Base-by-base conservation (phyloP, 169 alveolate species). In the Eimeria mitis region DNA sequence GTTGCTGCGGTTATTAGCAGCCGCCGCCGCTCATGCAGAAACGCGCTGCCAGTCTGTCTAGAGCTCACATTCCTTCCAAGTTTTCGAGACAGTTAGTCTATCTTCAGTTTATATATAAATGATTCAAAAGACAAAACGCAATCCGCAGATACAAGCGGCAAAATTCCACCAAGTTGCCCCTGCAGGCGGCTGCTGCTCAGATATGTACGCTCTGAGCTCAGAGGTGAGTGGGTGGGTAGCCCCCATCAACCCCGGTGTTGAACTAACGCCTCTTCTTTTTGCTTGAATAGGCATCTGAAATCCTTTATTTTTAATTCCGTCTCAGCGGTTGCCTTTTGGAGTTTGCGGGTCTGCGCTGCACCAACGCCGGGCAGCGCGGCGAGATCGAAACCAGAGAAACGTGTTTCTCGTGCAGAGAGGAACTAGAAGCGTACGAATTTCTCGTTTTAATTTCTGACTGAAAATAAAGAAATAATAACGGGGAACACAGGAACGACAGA, bases 1-100 rank as follows among this genome's bases (percentile, higher is more conserved):
- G 91, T 71, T 85, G 91, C 91, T 28, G 91, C 91, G 31, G 91
- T 44, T 85, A 61, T 23, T 63, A 37, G 79, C 91, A 59, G 91
- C 91, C 49, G 79, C 61, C 63, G 85, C 79, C 79, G 79, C 79
- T 70, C 79, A 70, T 70, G 79, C 79, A 70, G 79, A 70, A 70
- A 70, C 79, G 52, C 54, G 85, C 28, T 47, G n/a, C 59, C 47
- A 5, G 42, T 7, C 63, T 21, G 63, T 21, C 63, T 47, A 25
- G 6, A 40, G 63, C 59, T 8, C 63, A 19, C 63, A 63, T 28
- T 37, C 52, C 11, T 42, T 28, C 61, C 34, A 28, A 44, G 42
- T 76, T 44, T 42, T 44, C 28, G 6, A 40, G 25, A 76, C 63
- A 7, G 11, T 8, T 28, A 42, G 25, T 76, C 59, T 44, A 4